Conservation (phyloP, 2,329 filamentous ascomycete species). For the Cladophialophora immunda region DNA sequence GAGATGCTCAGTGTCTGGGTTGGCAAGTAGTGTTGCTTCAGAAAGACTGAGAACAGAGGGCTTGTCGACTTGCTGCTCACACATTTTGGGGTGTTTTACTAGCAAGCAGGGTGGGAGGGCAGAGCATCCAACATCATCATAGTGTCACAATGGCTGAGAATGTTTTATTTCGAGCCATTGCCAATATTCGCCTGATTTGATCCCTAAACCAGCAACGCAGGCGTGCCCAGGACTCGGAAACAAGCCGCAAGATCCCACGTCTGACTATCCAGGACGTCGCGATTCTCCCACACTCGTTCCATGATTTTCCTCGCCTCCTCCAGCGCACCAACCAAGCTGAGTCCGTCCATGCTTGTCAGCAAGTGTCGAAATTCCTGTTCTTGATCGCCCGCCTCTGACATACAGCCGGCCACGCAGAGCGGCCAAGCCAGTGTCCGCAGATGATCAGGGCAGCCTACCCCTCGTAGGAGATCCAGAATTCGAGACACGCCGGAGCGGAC, state of each 20-base stretch:
- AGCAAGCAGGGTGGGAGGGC: background rate
- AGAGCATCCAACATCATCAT: background rate
- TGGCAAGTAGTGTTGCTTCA: slow-evolving; percentile 9
- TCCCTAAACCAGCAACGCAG: slow-evolving; percentile 25
- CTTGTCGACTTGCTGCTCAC: too few species aligned
- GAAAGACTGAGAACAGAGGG: too few species aligned
- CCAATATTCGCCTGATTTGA: background rate
- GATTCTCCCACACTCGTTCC: slow-evolving; percentile 45
- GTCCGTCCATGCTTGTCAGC: slow-evolving; percentile 25
- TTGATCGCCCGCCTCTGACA: slow-evolving; percentile 7
- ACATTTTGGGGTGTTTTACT: background rate
- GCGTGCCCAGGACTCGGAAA: slow-evolving; percentile 23
- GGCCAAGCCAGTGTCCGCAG: slow-evolving; percentile 47
- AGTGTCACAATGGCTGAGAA: background rate
- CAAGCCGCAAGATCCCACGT: slow-evolving; percentile 24
- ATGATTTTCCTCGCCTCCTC: slow-evolving; percentile 46
- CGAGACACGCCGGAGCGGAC: slow-evolving; percentile 14
- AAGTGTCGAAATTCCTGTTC: slow-evolving; percentile 16
- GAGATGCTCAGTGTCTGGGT: slow-evolving; percentile 22
- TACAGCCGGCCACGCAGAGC: slow-evolving; percentile 46
- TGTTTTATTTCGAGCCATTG: background rate
- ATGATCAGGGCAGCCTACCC: slow-evolving; percentile 31
- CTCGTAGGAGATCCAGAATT: slow-evolving; percentile 14
- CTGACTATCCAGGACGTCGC: slow-evolving; percentile 1
- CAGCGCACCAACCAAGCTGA: slow-evolving; percentile 39